Conservation (phyloP, 169 alveolate species). For the Amoebophrya sp. region DNA sequence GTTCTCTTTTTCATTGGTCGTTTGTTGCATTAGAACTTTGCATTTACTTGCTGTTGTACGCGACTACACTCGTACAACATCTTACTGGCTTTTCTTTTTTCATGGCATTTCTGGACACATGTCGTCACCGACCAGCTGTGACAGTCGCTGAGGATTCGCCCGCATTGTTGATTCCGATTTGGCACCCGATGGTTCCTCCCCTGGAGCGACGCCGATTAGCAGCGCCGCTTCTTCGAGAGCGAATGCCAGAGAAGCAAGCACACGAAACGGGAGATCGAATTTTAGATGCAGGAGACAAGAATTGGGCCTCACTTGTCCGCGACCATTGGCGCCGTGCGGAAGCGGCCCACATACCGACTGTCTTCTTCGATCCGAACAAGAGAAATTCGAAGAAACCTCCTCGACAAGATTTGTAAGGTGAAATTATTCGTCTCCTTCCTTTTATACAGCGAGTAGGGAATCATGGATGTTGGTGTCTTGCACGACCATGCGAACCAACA, state of each 20-base stretch:
- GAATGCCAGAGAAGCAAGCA: background rate
- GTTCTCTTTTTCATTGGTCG: too few species aligned
- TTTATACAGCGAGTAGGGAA: too few species aligned
- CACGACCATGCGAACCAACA: too few species aligned
- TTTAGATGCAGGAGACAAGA: background rate
- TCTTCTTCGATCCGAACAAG: too few species aligned
- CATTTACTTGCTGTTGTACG: too few species aligned
- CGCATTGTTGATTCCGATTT: background rate
- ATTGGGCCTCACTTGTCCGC: background rate
- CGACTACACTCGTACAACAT: background rate
- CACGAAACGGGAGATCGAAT: background rate
- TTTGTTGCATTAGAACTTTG: too few species aligned
- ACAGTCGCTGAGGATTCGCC: background rate
- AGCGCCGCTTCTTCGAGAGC: background rate
- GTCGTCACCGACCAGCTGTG: background rate
- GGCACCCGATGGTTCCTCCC: slow-evolving; percentile 14
- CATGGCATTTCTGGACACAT: background rate
- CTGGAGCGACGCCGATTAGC: background rate
- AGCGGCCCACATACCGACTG: too few species aligned
- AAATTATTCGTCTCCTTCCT: background rate
- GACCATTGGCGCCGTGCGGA: background rate
- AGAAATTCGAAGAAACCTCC: background rate
- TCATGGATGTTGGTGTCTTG: too few species aligned
- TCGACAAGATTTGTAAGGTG: background rate
- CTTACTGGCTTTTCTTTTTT: background rate